A percentile compares a stretch with the other conserved stretches of the same genome.
phyloP scores from a whole-genome alignment of 148 eudicot species.

The Spergularia bocconei region DNA sequence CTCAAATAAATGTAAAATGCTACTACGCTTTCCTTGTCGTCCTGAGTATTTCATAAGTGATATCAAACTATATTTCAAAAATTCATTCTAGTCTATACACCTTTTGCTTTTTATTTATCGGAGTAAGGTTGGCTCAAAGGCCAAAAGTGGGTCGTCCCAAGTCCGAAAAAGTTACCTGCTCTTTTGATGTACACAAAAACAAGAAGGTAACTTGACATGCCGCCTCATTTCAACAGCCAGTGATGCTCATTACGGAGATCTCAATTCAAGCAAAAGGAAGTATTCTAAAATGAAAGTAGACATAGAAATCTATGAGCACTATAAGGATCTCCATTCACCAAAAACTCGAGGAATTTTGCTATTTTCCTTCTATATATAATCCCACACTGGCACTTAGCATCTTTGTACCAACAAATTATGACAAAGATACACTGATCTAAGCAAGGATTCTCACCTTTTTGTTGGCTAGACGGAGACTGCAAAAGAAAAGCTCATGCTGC shows the following conservation, averaged over 20 bases:
- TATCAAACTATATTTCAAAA: too few relatives aligned
- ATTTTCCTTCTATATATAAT: not conserved
- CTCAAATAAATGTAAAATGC: too few relatives aligned
- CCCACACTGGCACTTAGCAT: not conserved
- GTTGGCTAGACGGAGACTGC: slow-evolving; percentile 78
- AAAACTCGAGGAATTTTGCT: not conserved
- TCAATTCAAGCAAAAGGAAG: not conserved
- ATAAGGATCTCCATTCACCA: not conserved
- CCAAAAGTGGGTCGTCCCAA: too few relatives aligned
- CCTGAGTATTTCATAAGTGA: too few relatives aligned
- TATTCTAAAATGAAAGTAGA: not conserved
- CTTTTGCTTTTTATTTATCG: too few relatives aligned
- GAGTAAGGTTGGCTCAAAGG: too few relatives aligned
- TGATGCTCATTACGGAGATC: not conserved
- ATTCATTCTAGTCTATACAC: too few relatives aligned
- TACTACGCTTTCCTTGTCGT: too few relatives aligned
- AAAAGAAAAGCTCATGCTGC: slow-evolving; percentile 72
- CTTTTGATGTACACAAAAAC: too few relatives aligned
- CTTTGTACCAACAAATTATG: not conserved
- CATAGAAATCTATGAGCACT: not conserved
- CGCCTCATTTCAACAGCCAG: not conserved
- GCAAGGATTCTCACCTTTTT: slow-evolving; percentile 52
- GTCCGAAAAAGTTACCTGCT: too few relatives aligned
- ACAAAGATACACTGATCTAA: not conserved
- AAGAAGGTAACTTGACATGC: not conserved